Percentiles rank a stretch among this genome's conserved stretches.
Conservation (phyloP, 352 stramenopile genomes). For the Pythium biforme region DNA sequence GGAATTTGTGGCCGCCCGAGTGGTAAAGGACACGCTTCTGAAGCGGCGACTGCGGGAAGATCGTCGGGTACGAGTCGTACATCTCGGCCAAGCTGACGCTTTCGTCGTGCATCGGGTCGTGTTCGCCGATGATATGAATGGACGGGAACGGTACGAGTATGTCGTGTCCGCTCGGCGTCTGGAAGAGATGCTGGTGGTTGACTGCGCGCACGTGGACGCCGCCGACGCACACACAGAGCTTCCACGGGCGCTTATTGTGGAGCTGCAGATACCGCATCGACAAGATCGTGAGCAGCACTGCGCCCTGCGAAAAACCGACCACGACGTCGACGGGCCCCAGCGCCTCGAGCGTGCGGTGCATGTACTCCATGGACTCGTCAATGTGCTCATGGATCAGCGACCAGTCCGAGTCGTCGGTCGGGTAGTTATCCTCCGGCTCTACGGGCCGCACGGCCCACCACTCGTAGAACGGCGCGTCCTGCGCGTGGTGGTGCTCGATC, state of each 20-base stretch:
- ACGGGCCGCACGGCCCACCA: conserved; percentile 55
- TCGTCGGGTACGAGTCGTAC: conserved; percentile 32
- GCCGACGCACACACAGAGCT: conserved; percentile 43
- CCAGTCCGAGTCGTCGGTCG: conserved; percentile 24
- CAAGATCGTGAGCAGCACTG: conserved; percentile 58
- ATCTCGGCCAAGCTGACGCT: conserved; percentile 31
- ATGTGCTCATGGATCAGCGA: conserved; percentile 21
- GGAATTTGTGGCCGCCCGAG: conserved; percentile 62
- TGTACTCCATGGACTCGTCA: conserved; percentile 43
- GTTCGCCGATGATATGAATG: conserved; percentile 47
- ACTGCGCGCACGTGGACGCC: conserved; percentile 38
- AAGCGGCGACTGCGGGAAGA: conserved; percentile 16
- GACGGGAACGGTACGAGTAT: conserved; percentile 34
- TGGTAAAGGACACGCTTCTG: conserved; percentile 37
- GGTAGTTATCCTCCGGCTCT: conserved; percentile 42
- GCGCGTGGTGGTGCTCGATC: conserved; percentile 51
- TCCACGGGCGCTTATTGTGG: conserved; percentile 35
- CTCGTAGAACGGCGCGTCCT: conserved; percentile 74
- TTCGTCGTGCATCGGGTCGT: conserved; percentile 38
- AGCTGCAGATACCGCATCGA: conserved; percentile 57
- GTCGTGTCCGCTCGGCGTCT: conserved; percentile 24
- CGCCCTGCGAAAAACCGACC: conserved; percentile 78
- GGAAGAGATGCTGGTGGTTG: conserved; percentile 41
- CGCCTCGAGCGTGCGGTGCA: conserved; percentile 53
- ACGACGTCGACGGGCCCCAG: conserved; percentile 76